Base-by-base conservation (phyloP, 2,329 filamentous ascomycete species). In the Aspergillus hortae region DNA sequence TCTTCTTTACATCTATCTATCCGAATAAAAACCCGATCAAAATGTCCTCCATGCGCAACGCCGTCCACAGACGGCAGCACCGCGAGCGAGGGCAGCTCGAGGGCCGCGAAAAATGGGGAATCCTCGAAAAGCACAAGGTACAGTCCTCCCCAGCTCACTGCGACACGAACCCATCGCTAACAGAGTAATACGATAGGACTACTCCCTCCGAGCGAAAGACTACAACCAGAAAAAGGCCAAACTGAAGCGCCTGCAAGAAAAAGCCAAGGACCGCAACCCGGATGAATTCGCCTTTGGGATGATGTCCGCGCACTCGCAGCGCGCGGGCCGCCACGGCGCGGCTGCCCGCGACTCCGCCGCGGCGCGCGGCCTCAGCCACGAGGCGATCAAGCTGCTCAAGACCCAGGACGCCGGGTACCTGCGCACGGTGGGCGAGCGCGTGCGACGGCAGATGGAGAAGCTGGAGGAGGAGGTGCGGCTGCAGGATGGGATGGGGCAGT, bases 81-180 rank as follows among this genome's bases (percentile, higher is more conserved):
- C 84, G 87, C 62, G 94, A 97, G 80, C 87, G 94, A 63, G 89
- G 89, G 33, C 94, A 97, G 72, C 89, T 92, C 38, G 74, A 84
- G 57, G 89, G 92, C 68, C 89, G 94, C 48, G 78, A 86, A 59
- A 90, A 90, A 77, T 90, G 91, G 74, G 94, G 94, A 58, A 82
- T 97, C 19, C 85, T 97, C 56, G 94, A 97, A 73, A 97, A 99
- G 77, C 89, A 94, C 80, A 96, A 96, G 77, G 86, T 87, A 66
- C n/a, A 12, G 6, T 23, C 23, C 4, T 23, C 23, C 4, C 23
- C 23, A 23, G 23, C 23, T 23, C 23, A 23, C 23, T 23, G 23
- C 23, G 23, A 23, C 23, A 6, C 4, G 23, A 23, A 23, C 6
- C 23, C 23, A 23, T 23, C 23, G 6, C 27, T 30, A 11, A 30